Evolutionary conservation across 2,329 filamentous ascomycete genomes (phyloP).

Genomic region (Cercospora sp.): DNA sequence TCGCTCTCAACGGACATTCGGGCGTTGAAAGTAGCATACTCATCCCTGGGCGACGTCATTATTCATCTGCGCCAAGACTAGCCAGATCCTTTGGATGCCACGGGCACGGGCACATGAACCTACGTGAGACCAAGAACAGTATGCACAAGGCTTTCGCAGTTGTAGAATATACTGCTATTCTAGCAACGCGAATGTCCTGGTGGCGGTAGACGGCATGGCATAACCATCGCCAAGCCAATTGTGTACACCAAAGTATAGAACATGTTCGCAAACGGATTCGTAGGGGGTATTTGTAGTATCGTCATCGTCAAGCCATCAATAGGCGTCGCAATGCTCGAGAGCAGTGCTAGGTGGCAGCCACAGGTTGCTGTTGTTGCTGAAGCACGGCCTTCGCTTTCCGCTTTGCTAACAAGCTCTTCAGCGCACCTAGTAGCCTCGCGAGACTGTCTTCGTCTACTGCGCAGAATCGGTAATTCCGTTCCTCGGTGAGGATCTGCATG

Average conservation of each 20-base stretch:
- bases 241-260: background rate
- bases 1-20: background rate
- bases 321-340: background rate
- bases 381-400: slow-evolving; percentile 26
- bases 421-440: slow-evolving; percentile 80
- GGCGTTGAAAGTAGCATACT: background rate
- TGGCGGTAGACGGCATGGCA: background rate
- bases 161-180: background rate
- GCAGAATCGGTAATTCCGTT: slow-evolving; percentile 61
- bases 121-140: background rate
- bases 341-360: background rate
- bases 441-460: slow-evolving; percentile 77
- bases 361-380: slow-evolving; percentile 3
- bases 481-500: slow-evolving; percentile 90
- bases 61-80: background rate
- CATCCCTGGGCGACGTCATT: background rate
- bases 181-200: background rate
- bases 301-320: background rate
- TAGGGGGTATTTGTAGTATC: background rate
- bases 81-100: background rate
- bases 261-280: slow-evolving; percentile 7
- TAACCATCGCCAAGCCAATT: background rate
- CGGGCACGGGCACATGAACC: background rate
- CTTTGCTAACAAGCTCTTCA: slow-evolving; percentile 76
- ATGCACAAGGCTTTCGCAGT: background rate